These are phyloP conservation scores for Dryadomyces quercus-mongolicae DNA, from an alignment of 2,329 filamentous ascomycete genomes.

Conservation along the genomic window DNA sequence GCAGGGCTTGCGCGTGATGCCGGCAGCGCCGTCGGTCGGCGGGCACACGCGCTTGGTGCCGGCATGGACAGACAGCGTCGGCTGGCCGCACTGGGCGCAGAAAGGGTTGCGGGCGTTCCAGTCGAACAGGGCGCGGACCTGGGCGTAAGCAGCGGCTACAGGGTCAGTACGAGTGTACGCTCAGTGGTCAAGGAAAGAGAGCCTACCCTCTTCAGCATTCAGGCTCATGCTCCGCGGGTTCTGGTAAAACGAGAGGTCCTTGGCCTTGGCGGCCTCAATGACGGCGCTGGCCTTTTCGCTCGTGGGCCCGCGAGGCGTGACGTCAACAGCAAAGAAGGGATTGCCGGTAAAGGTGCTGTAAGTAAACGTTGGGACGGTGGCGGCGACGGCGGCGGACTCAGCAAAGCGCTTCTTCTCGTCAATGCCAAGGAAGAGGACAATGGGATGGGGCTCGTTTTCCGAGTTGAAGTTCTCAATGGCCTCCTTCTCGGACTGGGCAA, in stretches of 20 bases:
- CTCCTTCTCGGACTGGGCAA: slow-evolving; percentile 59
- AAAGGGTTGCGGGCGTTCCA: slow-evolving; percentile 92
- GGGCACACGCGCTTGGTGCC: slow-evolving; percentile 75
- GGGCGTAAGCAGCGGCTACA: slow-evolving; percentile 77
- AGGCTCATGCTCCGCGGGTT: slow-evolving; percentile 35
- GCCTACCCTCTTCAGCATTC: slow-evolving; percentile 33
- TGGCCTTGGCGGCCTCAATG: slow-evolving; percentile 43
- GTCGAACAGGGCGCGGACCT: slow-evolving; percentile 77
- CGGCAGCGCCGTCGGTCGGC: slow-evolving; percentile 47
- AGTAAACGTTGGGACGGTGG: slow-evolving; percentile 25
- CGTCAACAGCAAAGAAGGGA: slow-evolving; percentile 83
- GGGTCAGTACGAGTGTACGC: background rate
- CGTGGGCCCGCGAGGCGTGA: slow-evolving; percentile 52
- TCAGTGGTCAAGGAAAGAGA: too few relatives aligned
- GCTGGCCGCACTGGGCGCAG: slow-evolving; percentile 78
- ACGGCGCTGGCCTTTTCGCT: slow-evolving; percentile 45
- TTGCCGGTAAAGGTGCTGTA: slow-evolving; percentile 64
- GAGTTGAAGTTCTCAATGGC: slow-evolving; percentile 65
- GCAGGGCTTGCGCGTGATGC: slow-evolving; percentile 54
- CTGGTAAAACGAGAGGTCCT: slow-evolving; percentile 53
- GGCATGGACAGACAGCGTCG: slow-evolving; percentile 65
- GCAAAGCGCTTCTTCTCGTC: slow-evolving; percentile 42
- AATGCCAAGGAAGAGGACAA: slow-evolving; percentile 75
- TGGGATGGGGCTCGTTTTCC: slow-evolving; percentile 42
- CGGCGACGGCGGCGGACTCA: slow-evolving; percentile 19